Base-by-base conservation (phyloP, 148 eudicot species). In the Chenopodium quinoa region DNA sequence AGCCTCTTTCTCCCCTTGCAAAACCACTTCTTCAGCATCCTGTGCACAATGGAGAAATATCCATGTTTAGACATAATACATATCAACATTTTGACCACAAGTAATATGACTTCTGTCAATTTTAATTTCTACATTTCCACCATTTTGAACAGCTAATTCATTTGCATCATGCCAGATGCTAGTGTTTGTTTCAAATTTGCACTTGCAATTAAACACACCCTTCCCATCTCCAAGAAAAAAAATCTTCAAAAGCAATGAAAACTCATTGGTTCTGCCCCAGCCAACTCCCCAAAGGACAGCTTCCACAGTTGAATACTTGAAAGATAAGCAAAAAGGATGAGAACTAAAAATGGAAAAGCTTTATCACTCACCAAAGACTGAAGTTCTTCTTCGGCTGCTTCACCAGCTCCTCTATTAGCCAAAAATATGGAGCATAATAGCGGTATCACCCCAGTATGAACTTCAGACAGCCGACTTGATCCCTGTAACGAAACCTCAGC, bases 1-100 rank as follows among this genome's bases (percentile, higher is more conserved):
- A 22, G 99, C 99, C 86, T 96, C 99, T 92, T 92, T 96, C 89
- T 92, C 98, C 75, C 95, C 97, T 86, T 89, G 93, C 77, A 89
- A 82, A 63, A 96, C 79, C 29, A 89, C 91, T 76, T 86, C 93
- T 71, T 92, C 97, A 46, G 85, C 93, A 74, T 93, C 98, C 99
- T 96, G 89, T 82, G 83, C 9, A 73, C 44, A 14, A 37, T 9
- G 47, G 75, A 50, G 79, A 62, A 79, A 79, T 75, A 71, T 56
- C 52, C 47, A 75, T 64, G 73, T 29, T 73, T 52, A 67, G 74
- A 47, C 9, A 23, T 20, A 7, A 44, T 23, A 77, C 17, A 62
- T 63, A 75, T n/a, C 52, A 25, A 19, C 71, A 46, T 48, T 7
- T 76, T 47, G n/a, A 25, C 68, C 47, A 44, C 62, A 31, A 65